Conservation (phyloP, 2,329 filamentous ascomycete genomes). For the Colletotrichum liaoningense region DNA sequence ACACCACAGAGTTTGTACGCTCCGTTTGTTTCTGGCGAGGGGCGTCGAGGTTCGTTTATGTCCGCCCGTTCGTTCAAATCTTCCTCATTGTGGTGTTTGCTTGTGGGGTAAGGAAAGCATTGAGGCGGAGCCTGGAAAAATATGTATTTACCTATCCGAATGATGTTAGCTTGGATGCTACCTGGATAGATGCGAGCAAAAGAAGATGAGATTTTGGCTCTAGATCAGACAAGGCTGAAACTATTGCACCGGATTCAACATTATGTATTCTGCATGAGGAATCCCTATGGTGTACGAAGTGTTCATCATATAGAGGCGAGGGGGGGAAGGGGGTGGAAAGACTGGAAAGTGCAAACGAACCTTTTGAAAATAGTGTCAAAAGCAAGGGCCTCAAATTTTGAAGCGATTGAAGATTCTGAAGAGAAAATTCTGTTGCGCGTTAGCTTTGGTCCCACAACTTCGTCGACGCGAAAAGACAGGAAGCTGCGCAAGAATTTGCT, state of each 20-base stretch:
- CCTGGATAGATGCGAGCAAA: constrained; percentile 37
- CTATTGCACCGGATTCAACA: constrained; percentile 71
- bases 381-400: constrained; percentile 58
- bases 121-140: constrained; percentile 12
- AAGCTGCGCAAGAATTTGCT: constrained; percentile 52
- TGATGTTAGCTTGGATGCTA: constrained; percentile 49
- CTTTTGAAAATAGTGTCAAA: constrained; percentile 28
- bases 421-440: constrained; percentile 17
- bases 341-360: constrained; percentile 3
- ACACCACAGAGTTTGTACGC: constrained; percentile 72
- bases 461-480: not conserved
- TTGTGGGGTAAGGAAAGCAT: constrained; percentile 32
- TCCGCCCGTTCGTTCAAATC: constrained; percentile 78
- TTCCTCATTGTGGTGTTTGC: constrained; percentile 62
- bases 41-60: constrained; percentile 68
- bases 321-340: not conserved
- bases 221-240: constrained; percentile 77
- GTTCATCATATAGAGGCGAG: constrained; percentile 65
- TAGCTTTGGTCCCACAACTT: constrained; percentile 11
- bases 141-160: constrained; percentile 54
- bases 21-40: constrained; percentile 64
- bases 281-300: constrained; percentile 71
- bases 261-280: constrained; percentile 75
- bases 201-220: constrained; percentile 45
- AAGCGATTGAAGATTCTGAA: constrained; percentile 16